Base-by-base conservation (phyloP, 2,329 filamentous ascomycete species). In the Fusarium neocosmosporiellum region DNA sequence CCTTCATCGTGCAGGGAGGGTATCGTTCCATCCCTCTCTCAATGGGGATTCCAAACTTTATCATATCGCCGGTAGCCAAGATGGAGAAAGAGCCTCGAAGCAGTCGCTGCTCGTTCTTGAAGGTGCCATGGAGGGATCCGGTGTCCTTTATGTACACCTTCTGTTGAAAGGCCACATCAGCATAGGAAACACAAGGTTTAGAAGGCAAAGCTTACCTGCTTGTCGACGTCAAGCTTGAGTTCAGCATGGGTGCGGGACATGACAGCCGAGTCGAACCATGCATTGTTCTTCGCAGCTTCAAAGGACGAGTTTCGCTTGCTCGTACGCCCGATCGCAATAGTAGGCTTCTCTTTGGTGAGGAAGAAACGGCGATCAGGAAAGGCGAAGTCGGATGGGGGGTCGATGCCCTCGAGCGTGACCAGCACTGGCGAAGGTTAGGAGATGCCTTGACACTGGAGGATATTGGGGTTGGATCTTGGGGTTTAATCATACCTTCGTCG, bases 181-280 rank as follows among this genome's bases (percentile, higher is more conserved):
- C 36, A 48, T 53, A 54, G 43, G 14, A 24, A 36, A 13, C 33
- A 18, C n/a, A 37, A 41, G 50, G 37, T 48, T 53, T 53, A 16
- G 36, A 36, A 54, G 27, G 18, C 7, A 20, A 48, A 62, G 54
- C 81, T 66, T 80, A 89, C 89, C 79, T 86, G 83, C 8, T 79
- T 75, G 3, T 84, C 78, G 11, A 84, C 74, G 57, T 87, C 81
- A 6, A 87, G 83, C 18, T 77, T 72, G 6, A 92, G 77, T 48
- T 87, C 81, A 18, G 92, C 93, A 81, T 94, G 92, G 13, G 88
- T 79, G 50, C 92, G 86, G 27, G 92, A 94, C 85, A 94, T 92
- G 37, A 94, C 92, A 0, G 92, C 89, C 65, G 89, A 92, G 72
- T 93, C 88, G 66, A 94, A 92, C 86, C 86, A 93, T 18, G 86